phyloP scores from a whole-genome alignment of 2,329 filamentous ascomycete genomes.

The Diaporthe longicolla region DNA sequence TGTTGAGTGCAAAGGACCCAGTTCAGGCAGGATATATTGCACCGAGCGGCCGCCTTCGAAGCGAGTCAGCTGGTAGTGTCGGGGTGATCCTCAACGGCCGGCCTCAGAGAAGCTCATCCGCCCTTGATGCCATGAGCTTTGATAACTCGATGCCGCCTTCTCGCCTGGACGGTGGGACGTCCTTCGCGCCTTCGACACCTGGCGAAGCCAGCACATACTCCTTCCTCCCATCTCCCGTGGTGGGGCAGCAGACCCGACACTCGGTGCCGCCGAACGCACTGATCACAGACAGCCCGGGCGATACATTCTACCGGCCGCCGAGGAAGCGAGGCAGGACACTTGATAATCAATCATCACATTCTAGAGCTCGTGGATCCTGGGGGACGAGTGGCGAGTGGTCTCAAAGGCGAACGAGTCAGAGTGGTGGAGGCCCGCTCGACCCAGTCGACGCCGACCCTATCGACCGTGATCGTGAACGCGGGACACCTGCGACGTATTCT shows the following conservation, averaged over 20 bases:
- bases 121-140: constrained; percentile 64
- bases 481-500: constrained; percentile 60
- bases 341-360: constrained; percentile 63
- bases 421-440: constrained; percentile 53
- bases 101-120: constrained; percentile 65
- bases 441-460: constrained; percentile 55
- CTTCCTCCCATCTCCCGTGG: constrained; percentile 73
- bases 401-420: constrained; percentile 56
- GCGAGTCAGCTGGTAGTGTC: constrained; percentile 73
- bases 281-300: constrained; percentile 67
- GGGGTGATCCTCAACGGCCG: constrained; percentile 64
- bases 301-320: constrained; percentile 92
- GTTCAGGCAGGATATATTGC: constrained; percentile 72
- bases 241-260: constrained; percentile 58
- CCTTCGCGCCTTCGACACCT: constrained; percentile 80
- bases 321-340: constrained; percentile 63
- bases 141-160: constrained; percentile 60
- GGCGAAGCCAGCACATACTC: constrained; percentile 80
- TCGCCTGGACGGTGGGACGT: constrained; percentile 71
- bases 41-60: constrained; percentile 69
- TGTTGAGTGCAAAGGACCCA: constrained; percentile 79
- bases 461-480: constrained; percentile 54
- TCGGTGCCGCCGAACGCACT: constrained; percentile 60
- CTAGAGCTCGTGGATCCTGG: constrained; percentile 54
- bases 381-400: constrained; percentile 54